Evolutionary conservation across 441 rosid species (phyloP).

Genomic region (Theobroma grandiflorum): DNA sequence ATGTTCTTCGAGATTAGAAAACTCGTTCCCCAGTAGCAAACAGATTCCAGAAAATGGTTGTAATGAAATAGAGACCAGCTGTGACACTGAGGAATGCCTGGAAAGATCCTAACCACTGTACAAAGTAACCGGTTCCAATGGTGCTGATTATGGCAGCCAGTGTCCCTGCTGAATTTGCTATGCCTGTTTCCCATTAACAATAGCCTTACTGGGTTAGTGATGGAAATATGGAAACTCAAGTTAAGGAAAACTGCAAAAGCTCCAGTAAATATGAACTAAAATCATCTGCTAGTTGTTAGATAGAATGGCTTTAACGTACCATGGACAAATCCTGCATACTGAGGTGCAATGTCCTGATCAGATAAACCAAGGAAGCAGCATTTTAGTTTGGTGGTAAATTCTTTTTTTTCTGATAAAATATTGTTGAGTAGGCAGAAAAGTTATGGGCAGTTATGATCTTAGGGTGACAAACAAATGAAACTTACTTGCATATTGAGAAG

Average conservation of each 20-base stretch:
- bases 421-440: not conserved
- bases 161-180: constrained; percentile 89
- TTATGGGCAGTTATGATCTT: not conserved
- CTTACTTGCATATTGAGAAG: constrained; percentile 94
- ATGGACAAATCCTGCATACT: constrained; percentile 83
- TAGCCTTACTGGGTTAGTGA: not conserved
- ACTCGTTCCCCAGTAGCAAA: constrained; percentile 87
- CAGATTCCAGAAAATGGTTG: constrained; percentile 75
- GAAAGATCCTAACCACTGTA: constrained; percentile 91
- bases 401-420: not conserved
- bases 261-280: not conserved
- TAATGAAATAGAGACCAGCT: constrained; percentile 72
- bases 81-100: constrained; percentile 85
- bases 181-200: constrained; percentile 49
- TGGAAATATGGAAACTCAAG: not conserved
- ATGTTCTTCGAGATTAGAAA: constrained; percentile 43
- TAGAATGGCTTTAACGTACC: constrained; percentile 46
- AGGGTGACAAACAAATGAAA: not conserved
- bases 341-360: constrained; percentile 87
- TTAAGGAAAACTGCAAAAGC: not conserved
- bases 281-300: not conserved
- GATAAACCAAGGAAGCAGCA: not conserved
- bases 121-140: constrained; percentile 91
- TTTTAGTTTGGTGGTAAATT: not conserved
- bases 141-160: constrained; percentile 93